Evolutionary conservation across 179 eudicot species (phyloP).

Genomic region (Spergularia azorica): DNA sequence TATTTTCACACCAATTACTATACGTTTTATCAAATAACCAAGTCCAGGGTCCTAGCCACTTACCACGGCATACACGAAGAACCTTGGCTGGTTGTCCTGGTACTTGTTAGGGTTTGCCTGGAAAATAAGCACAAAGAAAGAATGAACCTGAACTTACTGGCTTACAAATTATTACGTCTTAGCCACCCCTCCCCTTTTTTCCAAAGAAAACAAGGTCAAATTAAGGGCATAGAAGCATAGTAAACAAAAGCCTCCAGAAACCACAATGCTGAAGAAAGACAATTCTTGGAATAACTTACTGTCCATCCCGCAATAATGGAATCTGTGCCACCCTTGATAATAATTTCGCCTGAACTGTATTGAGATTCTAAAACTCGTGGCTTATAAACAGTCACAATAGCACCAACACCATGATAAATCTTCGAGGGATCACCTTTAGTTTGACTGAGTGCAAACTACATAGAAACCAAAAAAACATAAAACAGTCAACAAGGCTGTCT

Average conservation of each 20-base stretch:
- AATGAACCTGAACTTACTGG: not conserved
- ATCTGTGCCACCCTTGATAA: constrained; percentile 25
- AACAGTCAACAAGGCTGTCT: not conserved
- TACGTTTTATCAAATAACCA: no score
- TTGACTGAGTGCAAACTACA: constrained; percentile 22
- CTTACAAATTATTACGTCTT: not conserved
- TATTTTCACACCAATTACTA: no score
- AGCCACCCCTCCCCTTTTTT: no score
- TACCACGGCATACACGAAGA: constrained; percentile 25
- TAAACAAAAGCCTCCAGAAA: no score
- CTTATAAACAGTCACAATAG: constrained; percentile 19
- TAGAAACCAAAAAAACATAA: not conserved
- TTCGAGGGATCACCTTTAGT: constrained; percentile 15
- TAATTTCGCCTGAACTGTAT: constrained; percentile 31
- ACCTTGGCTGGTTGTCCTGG: constrained; percentile 17
- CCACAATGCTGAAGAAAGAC: not conserved
- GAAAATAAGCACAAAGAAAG: not conserved
- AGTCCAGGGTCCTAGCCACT: constrained; percentile 9
- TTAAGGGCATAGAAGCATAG: not conserved
- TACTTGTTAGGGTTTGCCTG: constrained; percentile 28
- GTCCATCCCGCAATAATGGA: constrained; percentile 31
- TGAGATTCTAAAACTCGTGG: constrained; percentile 18
- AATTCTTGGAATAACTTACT: not conserved
- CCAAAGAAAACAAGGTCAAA: no score
- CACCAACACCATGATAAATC: constrained; percentile 29